Evolutionary conservation across 2,329 filamentous ascomycete genomes (phyloP), one percentile per base, ranked within the genome.

Genomic region (Delphinella strobiligena): DNA sequence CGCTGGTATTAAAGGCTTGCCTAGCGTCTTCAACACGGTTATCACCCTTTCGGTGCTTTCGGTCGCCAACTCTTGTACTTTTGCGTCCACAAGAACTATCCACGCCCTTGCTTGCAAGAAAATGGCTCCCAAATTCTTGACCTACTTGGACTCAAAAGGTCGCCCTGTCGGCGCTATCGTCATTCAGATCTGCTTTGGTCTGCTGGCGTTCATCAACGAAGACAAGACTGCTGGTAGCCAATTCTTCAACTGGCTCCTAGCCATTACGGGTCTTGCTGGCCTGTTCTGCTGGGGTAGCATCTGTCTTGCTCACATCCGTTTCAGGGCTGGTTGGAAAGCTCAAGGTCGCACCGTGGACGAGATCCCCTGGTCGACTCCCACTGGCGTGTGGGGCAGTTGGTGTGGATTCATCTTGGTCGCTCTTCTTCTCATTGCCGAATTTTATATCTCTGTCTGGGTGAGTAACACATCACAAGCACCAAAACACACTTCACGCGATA

Each of bases 281-380:
- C 71, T 84, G 53, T 82, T 87, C 63, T 85, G 80, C 9, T 87
- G 82, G 82, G 75, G 71, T 37, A 82, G 82, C 48, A 88, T 93
- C 57, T 93, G 85, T 59, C 63, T 91, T 12, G 74, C 80, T 18
- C 87, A 94, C 61, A 91, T 94, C 54, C 84, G 87, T 42, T 95
- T 94, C 72, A 83, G 88, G 39, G 44, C 34, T 22, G 83, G 78
- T 12, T 91, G 84, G 84, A 67, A 64, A 29, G 52, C 63, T 7
- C 72, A 77, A 45, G 81, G 80, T 24, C 79, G 78, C 46, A 66
- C 62, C 1, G 51, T 77, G 2, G 73, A 79, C 10, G 72, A 76
- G 48, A 68, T 82, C 4, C 72, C 76, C 1, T 82, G 76, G 62
- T 58, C 60, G 35, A 74, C 76, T 11, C 58, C 66, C 33, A 66